These are phyloP conservation scores for Nicotiana benthamiana DNA, from an alignment of 257 asterid species.

Conservation along the genomic window DNA sequence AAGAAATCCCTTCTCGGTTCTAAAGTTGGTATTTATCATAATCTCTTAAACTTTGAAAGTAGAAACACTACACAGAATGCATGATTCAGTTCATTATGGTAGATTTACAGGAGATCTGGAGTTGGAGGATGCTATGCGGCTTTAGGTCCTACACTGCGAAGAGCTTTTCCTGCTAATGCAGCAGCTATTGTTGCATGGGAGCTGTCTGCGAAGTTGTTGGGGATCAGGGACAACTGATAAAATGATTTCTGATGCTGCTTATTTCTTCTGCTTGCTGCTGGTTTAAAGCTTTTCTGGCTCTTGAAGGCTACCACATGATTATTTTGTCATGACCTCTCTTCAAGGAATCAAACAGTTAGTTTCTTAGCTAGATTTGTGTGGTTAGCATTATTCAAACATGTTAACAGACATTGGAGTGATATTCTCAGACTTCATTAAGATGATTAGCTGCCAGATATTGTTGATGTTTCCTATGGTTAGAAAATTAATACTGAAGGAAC, in stretches of 20 bases:
- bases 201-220: conserved; percentile 59
- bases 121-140: conserved; percentile 82
- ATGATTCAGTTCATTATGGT: conserved; percentile 21
- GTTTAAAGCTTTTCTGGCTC: conserved; percentile 1
- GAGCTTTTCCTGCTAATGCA: conserved; percentile 62
- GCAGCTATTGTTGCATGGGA: conserved; percentile 42
- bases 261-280: conserved; percentile 7
- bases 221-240: conserved; percentile 42
- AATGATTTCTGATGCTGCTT: conserved; percentile 13
- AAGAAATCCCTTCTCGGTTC: conserved; percentile 63
- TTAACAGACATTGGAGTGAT: not conserved
- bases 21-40: conserved; percentile 37
- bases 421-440: not conserved
- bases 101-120: conserved; percentile 79
- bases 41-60: conserved; percentile 8
- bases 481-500: not conserved
- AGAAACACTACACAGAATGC: conserved; percentile 10
- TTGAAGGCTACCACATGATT: not conserved
- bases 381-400: not conserved
- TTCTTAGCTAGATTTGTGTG: not conserved
- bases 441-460: not conserved
- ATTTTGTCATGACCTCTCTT: conserved; percentile 1
- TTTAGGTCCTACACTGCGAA: conserved; percentile 70
- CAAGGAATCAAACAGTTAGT: not conserved
- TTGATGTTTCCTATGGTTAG: not conserved